These are phyloP conservation scores for Hanseniaspora nectarophila DNA, from an alignment of 805 yeast genomes.

Conservation along the genomic window DNA sequence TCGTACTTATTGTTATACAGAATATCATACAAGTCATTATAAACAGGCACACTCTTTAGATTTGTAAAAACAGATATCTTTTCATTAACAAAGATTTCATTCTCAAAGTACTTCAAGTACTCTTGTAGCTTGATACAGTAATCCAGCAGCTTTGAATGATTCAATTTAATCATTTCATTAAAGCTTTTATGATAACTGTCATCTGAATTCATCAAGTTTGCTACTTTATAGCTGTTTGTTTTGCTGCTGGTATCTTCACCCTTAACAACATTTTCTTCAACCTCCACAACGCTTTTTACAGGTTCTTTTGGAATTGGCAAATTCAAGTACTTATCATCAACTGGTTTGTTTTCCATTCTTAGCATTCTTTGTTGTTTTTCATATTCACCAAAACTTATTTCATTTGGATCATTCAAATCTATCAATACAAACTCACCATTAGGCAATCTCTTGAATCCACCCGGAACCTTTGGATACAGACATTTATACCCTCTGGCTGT, in stretches of 20 bases:
- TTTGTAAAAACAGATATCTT: not conserved
- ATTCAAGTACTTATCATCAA: not conserved
- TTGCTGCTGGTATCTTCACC: not conserved
- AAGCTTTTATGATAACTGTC: not conserved
- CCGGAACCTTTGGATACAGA: constrained; percentile 21
- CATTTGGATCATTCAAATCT: constrained; percentile 12
- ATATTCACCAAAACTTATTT: constrained; percentile 8
- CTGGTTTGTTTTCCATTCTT: not conserved
- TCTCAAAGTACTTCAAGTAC: not conserved
- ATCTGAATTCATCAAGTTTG: not conserved
- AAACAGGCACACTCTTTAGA: not conserved
- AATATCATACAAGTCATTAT: constrained; percentile 12
- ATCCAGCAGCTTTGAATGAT: constrained; percentile 1
- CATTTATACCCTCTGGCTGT: constrained; percentile 23
- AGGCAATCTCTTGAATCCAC: constrained; percentile 5
- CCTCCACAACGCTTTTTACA: not conserved
- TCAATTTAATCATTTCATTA: not conserved
- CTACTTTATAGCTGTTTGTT: not conserved
- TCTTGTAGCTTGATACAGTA: not conserved
- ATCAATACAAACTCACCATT: constrained; percentile 13
- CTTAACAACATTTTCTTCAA: not conserved
- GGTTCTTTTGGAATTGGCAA: not conserved
- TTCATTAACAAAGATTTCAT: not conserved
- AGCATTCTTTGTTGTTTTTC: constrained; percentile 4
- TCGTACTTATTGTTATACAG: constrained; percentile 7